Percentiles rank a stretch among this genome's conserved stretches.
phyloP scores from a whole-genome alignment of 2,329 filamentous ascomycete genomes.

The Amylocarpus encephaloides region DNA sequence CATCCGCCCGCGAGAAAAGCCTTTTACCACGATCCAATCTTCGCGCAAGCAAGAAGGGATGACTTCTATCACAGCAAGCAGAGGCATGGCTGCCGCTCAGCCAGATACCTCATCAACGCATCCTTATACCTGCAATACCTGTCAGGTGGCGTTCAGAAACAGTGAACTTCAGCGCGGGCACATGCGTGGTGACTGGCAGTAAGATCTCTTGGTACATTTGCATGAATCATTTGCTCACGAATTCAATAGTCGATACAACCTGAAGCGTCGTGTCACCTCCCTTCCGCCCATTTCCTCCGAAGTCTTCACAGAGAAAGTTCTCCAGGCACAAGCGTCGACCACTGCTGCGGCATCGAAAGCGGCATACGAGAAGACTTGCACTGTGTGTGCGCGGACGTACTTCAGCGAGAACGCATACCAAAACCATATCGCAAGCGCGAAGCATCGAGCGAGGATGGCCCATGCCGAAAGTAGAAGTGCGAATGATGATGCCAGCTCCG shows the following conservation, averaged over 20 bases:
- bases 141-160: slow-evolving; percentile 91
- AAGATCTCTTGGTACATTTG: slow-evolving; percentile 38
- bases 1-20: not conserved
- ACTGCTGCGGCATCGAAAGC: slow-evolving; percentile 82
- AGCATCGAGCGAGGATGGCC: slow-evolving; percentile 69
- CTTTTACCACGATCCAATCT: not conserved
- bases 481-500: slow-evolving; percentile 67
- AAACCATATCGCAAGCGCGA: slow-evolving; percentile 86
- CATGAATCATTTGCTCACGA: slow-evolving; percentile 12
- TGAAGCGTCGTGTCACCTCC: slow-evolving; percentile 88
- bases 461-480: slow-evolving; percentile 34
- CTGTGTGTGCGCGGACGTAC: slow-evolving; percentile 82
- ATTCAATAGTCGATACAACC: slow-evolving; percentile 71
- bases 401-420: slow-evolving; percentile 94
- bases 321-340: slow-evolving; percentile 80
- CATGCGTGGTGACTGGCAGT: slow-evolving; percentile 99
- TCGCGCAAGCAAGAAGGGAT: slow-evolving; percentile 31
- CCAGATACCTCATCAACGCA: slow-evolving; percentile 49
- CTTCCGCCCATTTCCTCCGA: slow-evolving; percentile 88
- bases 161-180: slow-evolving; percentile 89
- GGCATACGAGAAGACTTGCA: slow-evolving; percentile 77
- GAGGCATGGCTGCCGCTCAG: slow-evolving; percentile 25
- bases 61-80: slow-evolving; percentile 42
- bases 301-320: slow-evolving; percentile 89
- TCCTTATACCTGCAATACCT: slow-evolving; percentile 97